Base-by-base conservation (phyloP, 768 basidiomycete genomes). In the Termitomyces sp. region DNA sequence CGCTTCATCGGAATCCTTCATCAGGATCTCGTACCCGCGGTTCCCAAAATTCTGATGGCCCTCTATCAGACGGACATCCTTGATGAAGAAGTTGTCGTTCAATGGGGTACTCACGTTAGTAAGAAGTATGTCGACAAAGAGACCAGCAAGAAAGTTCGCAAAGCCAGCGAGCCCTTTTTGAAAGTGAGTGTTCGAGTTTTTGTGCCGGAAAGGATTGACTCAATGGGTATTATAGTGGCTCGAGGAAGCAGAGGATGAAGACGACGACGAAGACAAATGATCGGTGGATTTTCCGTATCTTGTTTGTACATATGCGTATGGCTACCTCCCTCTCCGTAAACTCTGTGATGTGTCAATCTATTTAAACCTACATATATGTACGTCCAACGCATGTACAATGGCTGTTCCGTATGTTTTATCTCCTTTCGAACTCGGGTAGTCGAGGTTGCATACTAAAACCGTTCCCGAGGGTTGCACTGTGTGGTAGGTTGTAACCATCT, bases 61-160 rank as follows among this genome's bases (percentile, higher is more conserved):
- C 82, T 97, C 65, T 99, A 98, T 71, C 95, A 98, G 71, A 82
- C 77, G 40, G 97, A 98, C 63, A 77, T 98, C 17, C 75, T 99
- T 52, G 95, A 98, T 7, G 97, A 99, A 70, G 93, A 92, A 25
- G 81, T 96, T 6, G 78, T 95, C 49, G 85, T 79, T 10, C 86
- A 95, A 61, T 98, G 95, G 96, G 95, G 95, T 9, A 96, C 92
- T 4, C 95, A 96, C 64, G 92, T 95, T 68, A 92, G 89, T 75
- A 96, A 90, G 81, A 97, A 98, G 76, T 96, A 93, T 68, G 91
- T 95, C 44, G 92, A 96, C 73, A 94, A 90, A 74, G 95, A 98
- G 27, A 89, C 84, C 45, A 91, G 89, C 72, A 98, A 98, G 84
- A 95, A 86, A 74, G 95, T 99, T 51, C 81, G 95, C 65, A 96